A percentile compares a stretch with the other conserved stretches of the same genome.
Evolutionary conservation across 1,139 yeast species (phyloP).

Genomic region (Yamadazyma mexicana): DNA sequence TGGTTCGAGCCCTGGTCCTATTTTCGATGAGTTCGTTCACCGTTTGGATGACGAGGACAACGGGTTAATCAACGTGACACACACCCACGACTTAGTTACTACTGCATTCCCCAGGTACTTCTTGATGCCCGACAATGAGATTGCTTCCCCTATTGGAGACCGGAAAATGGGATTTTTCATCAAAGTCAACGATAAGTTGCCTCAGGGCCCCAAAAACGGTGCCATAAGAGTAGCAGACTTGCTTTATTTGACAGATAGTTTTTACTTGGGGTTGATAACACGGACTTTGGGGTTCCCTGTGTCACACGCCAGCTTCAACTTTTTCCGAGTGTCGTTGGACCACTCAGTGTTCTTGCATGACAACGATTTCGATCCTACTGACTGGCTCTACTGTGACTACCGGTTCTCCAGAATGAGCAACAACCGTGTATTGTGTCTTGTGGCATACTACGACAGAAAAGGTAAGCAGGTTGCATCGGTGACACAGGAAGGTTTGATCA

Average conservation of each 20-base stretch:
- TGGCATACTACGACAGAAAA: constrained; percentile 29
- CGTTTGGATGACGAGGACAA: constrained; percentile 24
- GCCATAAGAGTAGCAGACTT: constrained; percentile 22
- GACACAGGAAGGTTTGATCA: constrained; percentile 39
- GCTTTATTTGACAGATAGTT: constrained; percentile 31
- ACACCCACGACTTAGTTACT: constrained; percentile 27
- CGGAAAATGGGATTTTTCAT: constrained; percentile 34
- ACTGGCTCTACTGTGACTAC: constrained; percentile 50
- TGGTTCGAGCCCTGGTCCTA: constrained; percentile 25
- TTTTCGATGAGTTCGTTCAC: constrained; percentile 27
- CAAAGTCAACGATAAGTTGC: constrained; percentile 25
- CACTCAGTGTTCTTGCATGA: constrained; percentile 53
- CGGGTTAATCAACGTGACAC: constrained; percentile 16
- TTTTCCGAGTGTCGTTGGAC: constrained; percentile 44
- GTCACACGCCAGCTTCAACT: constrained; percentile 20
- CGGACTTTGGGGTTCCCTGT: constrained; percentile 26
- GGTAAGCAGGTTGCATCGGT: constrained; percentile 38
- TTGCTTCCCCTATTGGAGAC: constrained; percentile 23
- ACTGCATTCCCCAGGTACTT: constrained; percentile 29
- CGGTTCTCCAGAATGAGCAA: constrained; percentile 36
- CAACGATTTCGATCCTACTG: constrained; percentile 50
- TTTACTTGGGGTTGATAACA: constrained; percentile 30
- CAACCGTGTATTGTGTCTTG: constrained; percentile 39
- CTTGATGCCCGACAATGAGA: constrained; percentile 15
- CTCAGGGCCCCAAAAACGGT: constrained; percentile 7